phyloP scores from a whole-genome alignment of 2,329 filamentous ascomycete genomes.

The Pseudogymnoascus sp. region DNA sequence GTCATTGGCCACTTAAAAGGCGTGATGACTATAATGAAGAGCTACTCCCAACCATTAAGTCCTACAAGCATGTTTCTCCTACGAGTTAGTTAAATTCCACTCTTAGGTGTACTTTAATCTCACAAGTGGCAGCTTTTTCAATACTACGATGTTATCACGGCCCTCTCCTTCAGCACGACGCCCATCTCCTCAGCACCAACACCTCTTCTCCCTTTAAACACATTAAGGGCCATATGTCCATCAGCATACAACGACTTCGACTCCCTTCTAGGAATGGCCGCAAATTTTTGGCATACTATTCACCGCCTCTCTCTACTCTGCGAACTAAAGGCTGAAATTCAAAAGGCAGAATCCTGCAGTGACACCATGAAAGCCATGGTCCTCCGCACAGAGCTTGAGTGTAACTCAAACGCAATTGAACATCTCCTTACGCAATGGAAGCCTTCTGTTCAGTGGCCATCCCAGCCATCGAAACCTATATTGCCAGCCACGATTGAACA shows the following conservation, averaged over 20 bases:
- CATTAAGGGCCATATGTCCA: neutral
- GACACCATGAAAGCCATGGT: conserved; percentile 36
- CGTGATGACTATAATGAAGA: conserved; percentile 53
- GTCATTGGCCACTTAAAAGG: conserved; percentile 55
- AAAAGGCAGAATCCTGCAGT: conserved; percentile 47
- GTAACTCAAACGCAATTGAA: conserved; percentile 47
- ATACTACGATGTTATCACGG: conserved; percentile 30
- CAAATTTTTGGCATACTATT: neutral
- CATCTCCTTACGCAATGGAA: conserved; percentile 48
- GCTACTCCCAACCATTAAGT: conserved; percentile 37
- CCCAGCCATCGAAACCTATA: neutral
- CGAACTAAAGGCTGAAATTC: neutral
- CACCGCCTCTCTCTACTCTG: conserved; percentile 28
- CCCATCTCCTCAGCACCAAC: neutral
- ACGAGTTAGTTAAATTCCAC: conserved; percentile 36
- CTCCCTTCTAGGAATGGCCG: conserved; percentile 18
- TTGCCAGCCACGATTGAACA: neutral
- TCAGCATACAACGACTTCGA: neutral
- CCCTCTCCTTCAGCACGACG: neutral
- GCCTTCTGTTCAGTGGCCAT: conserved; percentile 34
- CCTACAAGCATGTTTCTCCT: conserved; percentile 52
- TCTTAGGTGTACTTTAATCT: conserved; percentile 14
- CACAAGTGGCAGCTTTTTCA: conserved; percentile 46
- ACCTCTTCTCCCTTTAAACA: neutral
- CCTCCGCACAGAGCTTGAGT: conserved; percentile 24